Conservation (phyloP, 164 flowering plant genomes). For the Berberis thunbergii region DNA sequence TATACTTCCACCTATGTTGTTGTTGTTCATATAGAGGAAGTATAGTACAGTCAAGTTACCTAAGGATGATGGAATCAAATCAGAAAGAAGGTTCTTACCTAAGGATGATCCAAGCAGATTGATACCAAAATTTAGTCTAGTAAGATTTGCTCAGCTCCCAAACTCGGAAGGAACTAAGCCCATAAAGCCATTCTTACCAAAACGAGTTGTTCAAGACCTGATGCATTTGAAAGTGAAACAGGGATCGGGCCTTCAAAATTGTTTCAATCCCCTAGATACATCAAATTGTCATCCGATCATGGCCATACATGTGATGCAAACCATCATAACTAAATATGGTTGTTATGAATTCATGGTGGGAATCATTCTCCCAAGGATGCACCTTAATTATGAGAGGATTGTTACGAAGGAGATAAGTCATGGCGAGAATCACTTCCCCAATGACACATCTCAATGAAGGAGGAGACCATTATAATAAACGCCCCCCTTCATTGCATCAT, state of each 20-base stretch:
- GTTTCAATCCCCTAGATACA: not conserved
- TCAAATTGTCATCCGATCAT: too few relatives aligned
- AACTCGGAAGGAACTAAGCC: not conserved
- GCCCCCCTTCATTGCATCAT: too few relatives aligned
- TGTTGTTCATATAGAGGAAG: not conserved
- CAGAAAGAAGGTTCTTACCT: not conserved
- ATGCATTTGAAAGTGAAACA: not conserved
- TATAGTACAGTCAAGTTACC: not conserved
- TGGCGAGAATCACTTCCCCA: too few relatives aligned
- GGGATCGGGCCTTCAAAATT: slow-evolving; percentile 1
- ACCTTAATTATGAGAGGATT: too few relatives aligned
- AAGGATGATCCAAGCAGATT: slow-evolving; percentile 6
- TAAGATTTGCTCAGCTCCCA: not conserved
- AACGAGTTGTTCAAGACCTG: not conserved
- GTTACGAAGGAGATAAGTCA: too few relatives aligned
- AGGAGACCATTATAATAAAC: too few relatives aligned
- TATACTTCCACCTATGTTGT: not conserved
- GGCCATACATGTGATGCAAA: too few relatives aligned
- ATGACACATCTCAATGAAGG: too few relatives aligned
- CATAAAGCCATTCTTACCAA: not conserved
- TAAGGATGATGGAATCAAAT: slow-evolving; percentile 1
- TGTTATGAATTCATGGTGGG: too few relatives aligned
- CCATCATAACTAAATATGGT: too few relatives aligned
- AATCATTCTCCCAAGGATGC: too few relatives aligned
- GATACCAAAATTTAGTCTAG: not conserved